These are phyloP conservation scores for Colletotrichum sublineola DNA, from an alignment of 2,329 filamentous ascomycete species.

Conservation along the genomic window DNA sequence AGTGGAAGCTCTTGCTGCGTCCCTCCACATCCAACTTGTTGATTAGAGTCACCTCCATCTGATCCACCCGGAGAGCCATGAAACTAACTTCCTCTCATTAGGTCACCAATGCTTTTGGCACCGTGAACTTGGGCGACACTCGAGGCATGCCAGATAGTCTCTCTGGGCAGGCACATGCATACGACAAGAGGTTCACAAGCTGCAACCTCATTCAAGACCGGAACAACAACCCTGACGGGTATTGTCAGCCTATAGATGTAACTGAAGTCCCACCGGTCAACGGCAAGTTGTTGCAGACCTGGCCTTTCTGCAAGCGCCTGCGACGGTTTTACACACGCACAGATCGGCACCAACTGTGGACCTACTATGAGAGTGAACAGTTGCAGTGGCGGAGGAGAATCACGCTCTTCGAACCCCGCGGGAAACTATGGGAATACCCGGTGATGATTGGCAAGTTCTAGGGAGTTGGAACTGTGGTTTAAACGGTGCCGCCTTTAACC, in stretches of 20 bases:
- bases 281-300: neutral
- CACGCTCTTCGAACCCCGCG: neutral
- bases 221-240: neutral
- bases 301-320: neutral
- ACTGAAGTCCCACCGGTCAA: neutral
- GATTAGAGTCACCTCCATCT: too few species aligned
- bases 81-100: too few species aligned
- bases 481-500: neutral
- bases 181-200: neutral
- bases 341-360: neutral
- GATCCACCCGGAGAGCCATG: too few species aligned
- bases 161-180: neutral
- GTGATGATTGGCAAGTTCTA: neutral
- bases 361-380: neutral
- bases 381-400: neutral
- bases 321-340: neutral
- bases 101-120: neutral
- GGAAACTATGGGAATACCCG: neutral
- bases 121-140: neutral
- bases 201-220: neutral
- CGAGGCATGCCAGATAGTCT: neutral
- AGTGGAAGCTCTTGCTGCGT: too few species aligned
- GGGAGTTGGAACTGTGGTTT: neutral
- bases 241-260: neutral
- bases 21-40: too few species aligned